Percentiles rank a stretch among this genome's conserved stretches.
phyloP scores from a whole-genome alignment of 306 rosid genomes.

The Prunus campanulata region DNA sequence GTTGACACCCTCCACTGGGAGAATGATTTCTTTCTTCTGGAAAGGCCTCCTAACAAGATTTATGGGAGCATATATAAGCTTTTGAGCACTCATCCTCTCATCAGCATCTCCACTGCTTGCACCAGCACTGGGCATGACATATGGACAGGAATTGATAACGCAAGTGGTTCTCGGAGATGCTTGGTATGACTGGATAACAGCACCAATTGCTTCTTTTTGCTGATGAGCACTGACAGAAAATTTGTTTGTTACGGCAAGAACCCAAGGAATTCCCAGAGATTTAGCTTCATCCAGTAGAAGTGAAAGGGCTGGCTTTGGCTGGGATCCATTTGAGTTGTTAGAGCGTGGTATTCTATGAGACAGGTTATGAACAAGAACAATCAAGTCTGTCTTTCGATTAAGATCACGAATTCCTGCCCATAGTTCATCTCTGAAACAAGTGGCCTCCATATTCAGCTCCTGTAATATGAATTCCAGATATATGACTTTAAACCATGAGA shows the following conservation, averaged over 20 bases:
- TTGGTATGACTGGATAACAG: slow-evolving; percentile 75
- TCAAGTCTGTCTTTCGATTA: slow-evolving; percentile 75
- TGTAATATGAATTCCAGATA: slow-evolving; percentile 29
- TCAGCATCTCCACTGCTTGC: slow-evolving; percentile 46
- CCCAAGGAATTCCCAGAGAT: slow-evolving; percentile 94
- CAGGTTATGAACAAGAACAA: slow-evolving; percentile 89
- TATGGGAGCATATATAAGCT: slow-evolving; percentile 66
- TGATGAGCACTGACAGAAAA: slow-evolving; percentile 95
- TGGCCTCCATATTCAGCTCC: slow-evolving; percentile 68
- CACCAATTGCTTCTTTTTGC: slow-evolving; percentile 73
- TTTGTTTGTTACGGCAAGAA: slow-evolving; percentile 92
- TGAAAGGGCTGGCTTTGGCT: slow-evolving; percentile 71
- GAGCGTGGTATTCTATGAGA: slow-evolving; percentile 85
- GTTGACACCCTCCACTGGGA: slow-evolving; percentile 78
- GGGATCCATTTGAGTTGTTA: slow-evolving; percentile 47
- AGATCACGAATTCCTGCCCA: slow-evolving; percentile 90
- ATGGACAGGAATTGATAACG: slow-evolving; percentile 79
- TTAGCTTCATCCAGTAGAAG: slow-evolving; percentile 94
- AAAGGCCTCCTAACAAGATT: slow-evolving; percentile 74
- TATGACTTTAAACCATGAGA: background rate
- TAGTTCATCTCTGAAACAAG: slow-evolving; percentile 74
- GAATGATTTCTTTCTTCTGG: slow-evolving; percentile 68
- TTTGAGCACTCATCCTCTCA: slow-evolving; percentile 49
- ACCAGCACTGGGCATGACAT: slow-evolving; percentile 74
- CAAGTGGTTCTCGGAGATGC: slow-evolving; percentile 63